phyloP scores from a whole-genome alignment of 2,329 filamentous ascomycete species.

The Monosporascus ibericus region DNA sequence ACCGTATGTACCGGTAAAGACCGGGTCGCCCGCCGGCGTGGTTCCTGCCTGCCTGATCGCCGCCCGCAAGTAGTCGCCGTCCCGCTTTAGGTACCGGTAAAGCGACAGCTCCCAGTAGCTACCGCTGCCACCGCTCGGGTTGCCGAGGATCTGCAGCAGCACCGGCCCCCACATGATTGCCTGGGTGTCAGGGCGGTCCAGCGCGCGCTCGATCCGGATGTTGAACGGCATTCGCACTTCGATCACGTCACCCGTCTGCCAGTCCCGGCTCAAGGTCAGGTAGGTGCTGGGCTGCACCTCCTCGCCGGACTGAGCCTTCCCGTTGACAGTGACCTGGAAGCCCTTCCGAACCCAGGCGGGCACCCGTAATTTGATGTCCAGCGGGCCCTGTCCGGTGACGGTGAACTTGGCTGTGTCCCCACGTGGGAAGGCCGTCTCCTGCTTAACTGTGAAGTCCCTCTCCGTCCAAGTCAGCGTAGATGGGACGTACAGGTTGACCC shows the following conservation, averaged over 20 bases:
- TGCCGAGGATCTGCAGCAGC: slow-evolving; percentile 23
- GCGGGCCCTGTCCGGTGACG: slow-evolving; percentile 17
- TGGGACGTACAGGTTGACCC: slow-evolving; percentile 27
- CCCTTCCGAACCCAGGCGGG: slow-evolving; percentile 22
- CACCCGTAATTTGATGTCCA: slow-evolving; percentile 26
- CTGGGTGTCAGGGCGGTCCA: slow-evolving; percentile 27
- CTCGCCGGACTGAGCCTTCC: slow-evolving; percentile 9
- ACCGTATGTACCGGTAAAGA: slow-evolving; percentile 14
- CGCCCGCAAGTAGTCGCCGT: slow-evolving; percentile 22
- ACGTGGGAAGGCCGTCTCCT: slow-evolving; percentile 25
- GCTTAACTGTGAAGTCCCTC: slow-evolving; percentile 20
- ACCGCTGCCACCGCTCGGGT: slow-evolving; percentile 11
- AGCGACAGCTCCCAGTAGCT: slow-evolving; percentile 23
- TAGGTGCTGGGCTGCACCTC: slow-evolving; percentile 19
- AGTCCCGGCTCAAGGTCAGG: slow-evolving; percentile 22
- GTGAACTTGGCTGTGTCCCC: slow-evolving; percentile 20
- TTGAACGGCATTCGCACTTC: slow-evolving; percentile 25
- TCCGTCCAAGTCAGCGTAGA: slow-evolving; percentile 24
- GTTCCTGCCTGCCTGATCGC: slow-evolving; percentile 16
- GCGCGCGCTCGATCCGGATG: slow-evolving; percentile 23
- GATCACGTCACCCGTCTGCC: slow-evolving; percentile 23
- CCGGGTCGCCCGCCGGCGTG: slow-evolving; percentile 17
- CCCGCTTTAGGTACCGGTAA: slow-evolving; percentile 23
- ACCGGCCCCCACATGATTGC: slow-evolving; percentile 26
- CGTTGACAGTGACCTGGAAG: slow-evolving; percentile 23